Conservation (phyloP, 106 monocot genomes). For the Acanthochlamys bracteata region DNA sequence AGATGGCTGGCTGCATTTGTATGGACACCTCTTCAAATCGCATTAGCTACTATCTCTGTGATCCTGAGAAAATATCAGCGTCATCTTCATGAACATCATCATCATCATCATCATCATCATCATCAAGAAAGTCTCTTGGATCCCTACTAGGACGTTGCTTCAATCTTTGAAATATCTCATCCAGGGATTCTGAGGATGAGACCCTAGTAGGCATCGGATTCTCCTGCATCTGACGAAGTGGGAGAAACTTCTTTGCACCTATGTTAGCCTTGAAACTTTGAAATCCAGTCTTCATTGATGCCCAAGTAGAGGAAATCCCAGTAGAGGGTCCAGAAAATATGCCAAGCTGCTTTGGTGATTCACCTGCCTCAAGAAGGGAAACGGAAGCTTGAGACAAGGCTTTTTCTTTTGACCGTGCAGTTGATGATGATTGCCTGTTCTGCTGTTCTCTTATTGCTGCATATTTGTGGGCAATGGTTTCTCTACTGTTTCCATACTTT, state of each 20-base stretch:
- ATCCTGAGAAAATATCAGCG: neutral
- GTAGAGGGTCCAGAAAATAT: slow-evolving; percentile 10
- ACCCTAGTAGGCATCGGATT: slow-evolving; percentile 12
- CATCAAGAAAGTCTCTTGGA: slow-evolving; percentile 18
- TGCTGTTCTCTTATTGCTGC: slow-evolving; percentile 48
- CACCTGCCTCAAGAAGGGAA: slow-evolving; percentile 44
- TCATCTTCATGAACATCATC: slow-evolving; percentile 1
- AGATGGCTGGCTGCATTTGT: no score
- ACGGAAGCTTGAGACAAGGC: slow-evolving; percentile 40
- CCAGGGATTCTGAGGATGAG: slow-evolving; percentile 71
- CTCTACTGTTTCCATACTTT: slow-evolving; percentile 35
- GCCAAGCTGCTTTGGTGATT: slow-evolving; percentile 22
- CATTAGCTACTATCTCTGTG: slow-evolving; percentile 6
- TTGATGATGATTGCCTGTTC: slow-evolving; percentile 9
- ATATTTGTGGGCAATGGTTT: slow-evolving; percentile 60
- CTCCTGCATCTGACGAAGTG: slow-evolving; percentile 42
- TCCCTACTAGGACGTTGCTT: slow-evolving; percentile 36
- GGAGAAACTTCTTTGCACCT: slow-evolving; percentile 60
- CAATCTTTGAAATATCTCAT: slow-evolving; percentile 82
- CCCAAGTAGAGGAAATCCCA: slow-evolving; percentile 66
- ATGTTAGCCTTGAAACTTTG: slow-evolving; percentile 73
- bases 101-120: slow-evolving; percentile 21
- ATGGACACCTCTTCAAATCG: no score
- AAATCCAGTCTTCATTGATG: slow-evolving; percentile 68
- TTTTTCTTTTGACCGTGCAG: slow-evolving; percentile 25